Base-by-base conservation (phyloP, 176 grass and related monocot genomes). In the Secale cereale region DNA sequence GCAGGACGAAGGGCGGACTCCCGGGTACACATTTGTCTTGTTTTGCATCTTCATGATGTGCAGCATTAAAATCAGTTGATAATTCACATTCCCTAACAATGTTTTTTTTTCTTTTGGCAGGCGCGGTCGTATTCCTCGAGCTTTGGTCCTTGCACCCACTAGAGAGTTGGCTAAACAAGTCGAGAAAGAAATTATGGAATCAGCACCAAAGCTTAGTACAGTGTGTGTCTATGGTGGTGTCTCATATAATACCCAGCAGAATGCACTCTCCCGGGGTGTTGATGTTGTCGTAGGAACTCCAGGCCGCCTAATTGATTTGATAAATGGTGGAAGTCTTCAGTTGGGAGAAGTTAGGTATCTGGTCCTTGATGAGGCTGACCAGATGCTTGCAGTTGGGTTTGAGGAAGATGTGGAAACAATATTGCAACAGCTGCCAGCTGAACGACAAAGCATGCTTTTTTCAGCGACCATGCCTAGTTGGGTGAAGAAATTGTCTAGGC, bases 391-490 rank as follows among this genome's bases (percentile, higher is more conserved):
- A 76, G 94, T 99, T 56, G 97, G 97, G 45, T 99, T 99, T 91
- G 97, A 99, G 28, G 97, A 99, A 82, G 97, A 99, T 77, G 97
- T 99, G n/a, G 97, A 99, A 87, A 91, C 89, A 74, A 99, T 99
- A 92, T 92, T 99, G 59, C 70, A 99, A 65, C 88, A 90, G 16
- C 72, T 96, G 25, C 97, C 94, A 45, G 61, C 86, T 6, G 75
- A 87, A 43, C 86, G 97, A 70, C 97, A 99, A 82, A 99, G 82
- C 78, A 99, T 99, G 97, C 90, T 99, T 65, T 99, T 99, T 83
- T 99, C 97, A 48, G 97, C 97, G 1, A 99, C 97, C 22, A 99
- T 99, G 97, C 97, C 97, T 81, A 87, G 81, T 85, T 99, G 97
- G 97, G 94, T 99, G 69, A 96, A 96, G 61, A 99, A 99, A 78